phyloP scores from a whole-genome alignment of 345 rosid species.

The Hibiscus syriacus region DNA sequence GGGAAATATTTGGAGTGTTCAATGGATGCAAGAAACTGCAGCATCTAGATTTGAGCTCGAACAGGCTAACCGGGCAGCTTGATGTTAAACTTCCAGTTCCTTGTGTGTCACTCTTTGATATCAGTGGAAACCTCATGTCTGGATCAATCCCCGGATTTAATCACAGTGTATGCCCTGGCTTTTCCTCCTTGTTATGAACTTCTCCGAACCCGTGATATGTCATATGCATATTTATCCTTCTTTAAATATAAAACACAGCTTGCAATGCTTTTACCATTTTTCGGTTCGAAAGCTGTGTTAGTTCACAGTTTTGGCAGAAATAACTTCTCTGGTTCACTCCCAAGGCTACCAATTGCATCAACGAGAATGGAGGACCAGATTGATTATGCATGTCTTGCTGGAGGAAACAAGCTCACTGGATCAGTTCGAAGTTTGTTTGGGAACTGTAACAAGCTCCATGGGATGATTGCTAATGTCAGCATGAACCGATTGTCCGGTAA shows the following conservation, averaged over 20 bases:
- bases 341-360: constrained; percentile 17
- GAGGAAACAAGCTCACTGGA: constrained; percentile 41
- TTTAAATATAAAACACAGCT: constrained; percentile 14
- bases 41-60: constrained; percentile 28
- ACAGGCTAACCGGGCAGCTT: constrained; percentile 21
- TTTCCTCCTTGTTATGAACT: neutral
- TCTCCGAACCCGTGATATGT: neutral
- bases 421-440: constrained; percentile 37
- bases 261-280: neutral
- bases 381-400: constrained; percentile 36
- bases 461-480: constrained; percentile 38
- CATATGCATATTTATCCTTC: constrained; percentile 22
- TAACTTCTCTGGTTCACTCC: constrained; percentile 25
- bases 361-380: constrained; percentile 16
- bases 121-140: constrained; percentile 24
- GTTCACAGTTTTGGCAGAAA: constrained; percentile 29
- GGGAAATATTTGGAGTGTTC: constrained; percentile 15
- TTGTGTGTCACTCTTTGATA: constrained; percentile 30
- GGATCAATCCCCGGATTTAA: constrained; percentile 28
- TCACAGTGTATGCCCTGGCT: constrained; percentile 13
- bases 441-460: constrained; percentile 33
- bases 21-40: constrained; percentile 21
- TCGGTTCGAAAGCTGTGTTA: neutral
- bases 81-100: constrained; percentile 22
- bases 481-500: constrained; percentile 42